A percentile compares a stretch with the other conserved stretches of the same genome.
Evolutionary conservation across 306 rosid species (phyloP).

Genomic region (Argentina anserina): DNA sequence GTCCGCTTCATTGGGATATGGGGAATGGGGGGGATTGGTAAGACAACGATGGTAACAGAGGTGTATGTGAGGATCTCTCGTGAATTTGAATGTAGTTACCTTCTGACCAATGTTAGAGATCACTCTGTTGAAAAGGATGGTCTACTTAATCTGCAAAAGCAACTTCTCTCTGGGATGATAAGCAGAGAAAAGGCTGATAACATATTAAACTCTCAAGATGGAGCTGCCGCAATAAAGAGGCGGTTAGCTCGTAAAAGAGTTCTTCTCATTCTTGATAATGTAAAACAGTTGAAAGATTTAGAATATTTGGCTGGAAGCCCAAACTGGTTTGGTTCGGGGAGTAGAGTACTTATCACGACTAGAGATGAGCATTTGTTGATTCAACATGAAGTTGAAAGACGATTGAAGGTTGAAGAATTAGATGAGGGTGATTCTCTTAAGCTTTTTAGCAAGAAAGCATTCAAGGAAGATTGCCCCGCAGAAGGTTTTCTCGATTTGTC

Average conservation of each 20-base stretch:
- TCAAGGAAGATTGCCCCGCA: not conserved
- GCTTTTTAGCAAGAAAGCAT: conserved; percentile 4
- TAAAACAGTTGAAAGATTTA: not conserved
- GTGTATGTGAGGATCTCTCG: conserved; percentile 1
- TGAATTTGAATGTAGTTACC: not conserved
- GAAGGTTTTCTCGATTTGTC: not conserved
- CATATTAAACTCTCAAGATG: not conserved
- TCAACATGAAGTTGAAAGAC: conserved; percentile 8
- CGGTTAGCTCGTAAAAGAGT: not conserved
- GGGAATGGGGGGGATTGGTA: not conserved
- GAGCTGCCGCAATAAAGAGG: not conserved
- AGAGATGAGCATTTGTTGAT: conserved; percentile 12
- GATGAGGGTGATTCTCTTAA: conserved; percentile 17
- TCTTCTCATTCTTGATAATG: conserved; percentile 15
- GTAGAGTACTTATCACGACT: conserved; percentile 20
- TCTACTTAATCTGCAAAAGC: not conserved
- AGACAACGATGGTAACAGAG: conserved; percentile 17
- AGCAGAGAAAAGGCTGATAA: not conserved
- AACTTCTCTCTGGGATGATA: not conserved
- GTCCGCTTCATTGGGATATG: not conserved
- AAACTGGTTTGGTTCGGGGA: conserved; percentile 6
- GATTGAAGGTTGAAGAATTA: conserved; percentile 7
- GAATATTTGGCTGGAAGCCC: conserved; percentile 2
- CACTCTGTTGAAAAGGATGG: not conserved
- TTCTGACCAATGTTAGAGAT: not conserved